Evolutionary conservation across 305 asterid species (phyloP).

Genomic region (Ilex paraguariensis): DNA sequence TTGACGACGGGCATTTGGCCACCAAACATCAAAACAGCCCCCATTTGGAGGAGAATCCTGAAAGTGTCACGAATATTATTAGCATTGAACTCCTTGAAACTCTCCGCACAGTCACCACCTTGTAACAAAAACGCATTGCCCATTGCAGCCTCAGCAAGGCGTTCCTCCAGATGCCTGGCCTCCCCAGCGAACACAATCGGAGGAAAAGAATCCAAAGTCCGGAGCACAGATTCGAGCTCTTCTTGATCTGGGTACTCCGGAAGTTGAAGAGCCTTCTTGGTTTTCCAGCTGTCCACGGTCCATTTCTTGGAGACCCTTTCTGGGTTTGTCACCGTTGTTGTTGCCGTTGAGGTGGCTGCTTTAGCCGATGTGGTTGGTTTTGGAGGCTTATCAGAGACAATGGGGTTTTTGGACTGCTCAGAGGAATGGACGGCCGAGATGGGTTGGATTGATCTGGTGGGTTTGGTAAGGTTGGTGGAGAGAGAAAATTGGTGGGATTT

Average conservation of each 20-base stretch:
- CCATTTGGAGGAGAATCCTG: slow-evolving; percentile 80
- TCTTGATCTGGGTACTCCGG: slow-evolving; percentile 3
- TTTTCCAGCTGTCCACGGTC: background rate
- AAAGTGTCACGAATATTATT: slow-evolving; percentile 77
- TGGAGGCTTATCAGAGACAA: background rate
- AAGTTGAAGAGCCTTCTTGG: background rate
- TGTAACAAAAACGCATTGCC: slow-evolving; percentile 1
- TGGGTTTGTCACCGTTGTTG: background rate
- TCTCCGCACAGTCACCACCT: slow-evolving; percentile 75
- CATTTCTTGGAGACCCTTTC: background rate
- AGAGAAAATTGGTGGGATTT: too few species aligned
- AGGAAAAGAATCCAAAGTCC: background rate
- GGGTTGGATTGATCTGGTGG: too few species aligned
- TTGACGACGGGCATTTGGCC: slow-evolving; percentile 77
- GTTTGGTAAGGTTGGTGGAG: too few species aligned
- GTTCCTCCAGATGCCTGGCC: slow-evolving; percentile 1
- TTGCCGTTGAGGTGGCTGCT: background rate
- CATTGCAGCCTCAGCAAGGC: background rate
- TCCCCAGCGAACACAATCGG: slow-evolving; percentile 2
- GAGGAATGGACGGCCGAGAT: too few species aligned
- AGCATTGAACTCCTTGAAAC: slow-evolving; percentile 76
- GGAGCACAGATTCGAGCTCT: background rate
- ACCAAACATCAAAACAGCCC: slow-evolving; percentile 78
- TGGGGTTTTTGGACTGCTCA: too few species aligned
- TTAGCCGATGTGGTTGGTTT: background rate